These are phyloP conservation scores for Carex parvula DNA, from an alignment of 176 grass and related monocot genomes.

Conservation along the genomic window DNA sequence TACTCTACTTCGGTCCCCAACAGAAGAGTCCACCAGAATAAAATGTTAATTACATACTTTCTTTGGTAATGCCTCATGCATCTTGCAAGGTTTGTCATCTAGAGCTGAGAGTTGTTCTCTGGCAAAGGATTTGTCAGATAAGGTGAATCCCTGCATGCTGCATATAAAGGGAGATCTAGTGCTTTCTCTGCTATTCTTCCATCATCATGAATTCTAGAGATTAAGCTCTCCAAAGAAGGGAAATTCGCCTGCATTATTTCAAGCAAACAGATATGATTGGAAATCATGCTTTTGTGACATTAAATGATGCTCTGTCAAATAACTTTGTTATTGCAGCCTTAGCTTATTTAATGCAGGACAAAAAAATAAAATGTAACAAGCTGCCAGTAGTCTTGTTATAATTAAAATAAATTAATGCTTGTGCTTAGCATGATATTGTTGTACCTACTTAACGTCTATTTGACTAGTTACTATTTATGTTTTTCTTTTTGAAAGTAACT, in stretches of 20 bases:
- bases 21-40: too few species aligned
- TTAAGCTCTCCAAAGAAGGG: slow-evolving; percentile 83
- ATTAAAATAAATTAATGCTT: slow-evolving; percentile 17
- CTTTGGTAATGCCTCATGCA: background rate
- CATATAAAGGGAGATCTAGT: slow-evolving; percentile 63
- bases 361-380: background rate
- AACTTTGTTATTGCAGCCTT: background rate
- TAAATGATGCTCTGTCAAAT: background rate
- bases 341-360: background rate
- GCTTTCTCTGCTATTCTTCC: slow-evolving; percentile 78
- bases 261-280: background rate
- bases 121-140: slow-evolving; percentile 50
- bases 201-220: slow-evolving; percentile 87
- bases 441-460: background rate
- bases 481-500: background rate
- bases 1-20: background rate
- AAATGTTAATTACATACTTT: background rate
- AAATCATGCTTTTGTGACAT: background rate
- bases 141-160: slow-evolving; percentile 54
- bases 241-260: slow-evolving; percentile 64
- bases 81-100: background rate
- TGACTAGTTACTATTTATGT: background rate
- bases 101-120: slow-evolving; percentile 24
- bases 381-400: background rate
- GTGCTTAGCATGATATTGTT: background rate